Evolutionary conservation across 352 stramenopile genomes (phyloP).

Genomic region (Lagenidium sp.): DNA sequence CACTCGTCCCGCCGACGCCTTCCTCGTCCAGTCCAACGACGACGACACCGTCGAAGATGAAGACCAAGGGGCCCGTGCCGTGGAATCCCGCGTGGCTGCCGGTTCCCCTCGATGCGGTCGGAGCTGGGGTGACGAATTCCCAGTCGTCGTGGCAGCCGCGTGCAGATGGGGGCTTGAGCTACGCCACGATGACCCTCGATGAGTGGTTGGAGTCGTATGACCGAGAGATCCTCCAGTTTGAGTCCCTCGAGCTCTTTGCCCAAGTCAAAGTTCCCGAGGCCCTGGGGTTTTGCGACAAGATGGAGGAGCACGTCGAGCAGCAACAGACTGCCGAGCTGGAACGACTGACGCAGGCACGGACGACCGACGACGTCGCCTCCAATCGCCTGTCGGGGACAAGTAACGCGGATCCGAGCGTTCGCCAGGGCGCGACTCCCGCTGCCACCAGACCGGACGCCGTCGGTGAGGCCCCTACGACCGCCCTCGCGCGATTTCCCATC

Average conservation of each 20-base stretch:
- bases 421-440: no score
- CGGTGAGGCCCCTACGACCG: background rate
- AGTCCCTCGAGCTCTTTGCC: slow-evolving; percentile 36
- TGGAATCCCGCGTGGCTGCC: slow-evolving; percentile 29
- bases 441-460: no score
- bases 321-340: slow-evolving; percentile 5
- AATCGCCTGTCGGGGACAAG: background rate
- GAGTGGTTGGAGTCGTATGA: slow-evolving; percentile 39
- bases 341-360: background rate
- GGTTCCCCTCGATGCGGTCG: slow-evolving; percentile 2
- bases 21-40: background rate
- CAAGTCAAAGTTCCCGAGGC: slow-evolving; percentile 43
- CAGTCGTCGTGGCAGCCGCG: background rate
- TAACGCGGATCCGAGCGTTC: no score
- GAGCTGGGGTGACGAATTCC: background rate
- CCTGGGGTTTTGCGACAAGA: slow-evolving; percentile 31
- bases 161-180: slow-evolving; percentile 3
- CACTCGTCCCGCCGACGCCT: slow-evolving; percentile 18
- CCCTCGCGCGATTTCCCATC: slow-evolving; percentile 22
- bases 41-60: background rate
- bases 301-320: slow-evolving; percentile 17
- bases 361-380: background rate
- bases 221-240: slow-evolving; percentile 27
- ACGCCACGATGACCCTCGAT: slow-evolving; percentile 20
- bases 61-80: slow-evolving; percentile 6